These are phyloP conservation scores for Scopulariopsis brevicaulis DNA, from an alignment of 2,329 filamentous ascomycete genomes.

Conservation along the genomic window DNA sequence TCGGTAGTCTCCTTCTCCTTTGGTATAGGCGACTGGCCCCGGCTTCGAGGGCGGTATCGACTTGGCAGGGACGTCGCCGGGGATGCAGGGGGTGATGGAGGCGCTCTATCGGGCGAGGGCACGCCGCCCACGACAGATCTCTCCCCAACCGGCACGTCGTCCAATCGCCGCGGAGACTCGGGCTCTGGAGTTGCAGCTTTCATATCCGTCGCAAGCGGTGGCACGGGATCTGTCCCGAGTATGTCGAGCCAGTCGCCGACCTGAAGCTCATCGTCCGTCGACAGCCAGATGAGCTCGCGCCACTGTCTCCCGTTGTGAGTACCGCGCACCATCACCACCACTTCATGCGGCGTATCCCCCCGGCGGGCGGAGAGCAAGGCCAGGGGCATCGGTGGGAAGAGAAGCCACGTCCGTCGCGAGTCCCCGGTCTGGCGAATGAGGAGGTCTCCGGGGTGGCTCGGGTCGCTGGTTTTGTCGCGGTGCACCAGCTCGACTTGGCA, in stretches of 20 bases:
- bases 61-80: slow-evolving; percentile 16
- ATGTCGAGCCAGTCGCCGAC: slow-evolving; percentile 81
- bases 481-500: slow-evolving; percentile 82
- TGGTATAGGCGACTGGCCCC: not conserved
- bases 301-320: slow-evolving; percentile 54
- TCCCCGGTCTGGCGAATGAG: slow-evolving; percentile 84
- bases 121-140: slow-evolving; percentile 4
- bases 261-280: slow-evolving; percentile 64
- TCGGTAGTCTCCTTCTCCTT: not conserved
- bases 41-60: slow-evolving; percentile 18
- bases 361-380: slow-evolving; percentile 67
- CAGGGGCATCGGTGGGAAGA: slow-evolving; percentile 80
- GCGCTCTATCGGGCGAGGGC: not conserved
- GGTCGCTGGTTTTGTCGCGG: slow-evolving; percentile 63
- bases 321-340: slow-evolving; percentile 82
- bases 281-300: slow-evolving; percentile 75
- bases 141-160: slow-evolving; percentile 20
- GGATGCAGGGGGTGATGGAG: slow-evolving; percentile 9
- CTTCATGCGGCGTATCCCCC: slow-evolving; percentile 57
- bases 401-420: slow-evolving; percentile 61
- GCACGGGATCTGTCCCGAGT: slow-evolving; percentile 42
- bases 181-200: slow-evolving; percentile 12
- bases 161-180: slow-evolving; percentile 8
- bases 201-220: slow-evolving; percentile 27
- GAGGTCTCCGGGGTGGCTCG: slow-evolving; percentile 66